Base-by-base conservation (phyloP, 1,284 basidiomycete genomes). In the Cryptococcus sp. region DNA sequence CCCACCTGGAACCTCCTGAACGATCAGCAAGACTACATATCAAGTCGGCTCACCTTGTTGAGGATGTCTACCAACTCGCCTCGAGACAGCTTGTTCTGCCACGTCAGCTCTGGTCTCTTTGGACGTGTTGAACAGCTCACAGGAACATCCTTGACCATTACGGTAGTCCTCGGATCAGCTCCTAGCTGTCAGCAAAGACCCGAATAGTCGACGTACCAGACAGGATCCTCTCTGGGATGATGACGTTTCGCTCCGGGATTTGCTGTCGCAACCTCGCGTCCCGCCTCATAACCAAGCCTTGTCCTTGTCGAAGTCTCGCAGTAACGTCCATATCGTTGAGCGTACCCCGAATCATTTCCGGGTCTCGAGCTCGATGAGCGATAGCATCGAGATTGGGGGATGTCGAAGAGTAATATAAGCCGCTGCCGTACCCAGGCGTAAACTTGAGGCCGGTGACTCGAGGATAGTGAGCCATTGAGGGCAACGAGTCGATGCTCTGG, bases 71-170 rank as follows among this genome's bases (percentile, higher is more conserved):
- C 59, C 2, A 74, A 63, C 51, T 71, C 66, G 35, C 69, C 52
- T 14, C 72, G 63, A 16, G 71, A 68, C 0, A 74, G 58, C 49
- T 73, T 72, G 65, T 74, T 74, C 68, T 72, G 50, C 10, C 4
- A n/a, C 28, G 40, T 55, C 26, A 51, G 48, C 42, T 11, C 16
- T n/a, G 21, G 14, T 21, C 7, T 19, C 21, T 21, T n/a, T 10
- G 9, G 36, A 1, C 24, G 2, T 14, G 22, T 6, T 32, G 3
- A 19, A 21, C 5, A 1, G 58, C 68, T 52, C 23, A 72, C 71
- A 0, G 71, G 71, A 6, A 73, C 69, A 45, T 74, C 71, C 51
- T 74, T 74, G 51, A 74, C 56, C 72, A 74, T 74, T 19, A 74
- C 66, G 0, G 71, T 69, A 0, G 72, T 74, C 19, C 71, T 62